Conservation (phyloP, 805 yeast species). For the Nakazawaea wyomingensis region DNA sequence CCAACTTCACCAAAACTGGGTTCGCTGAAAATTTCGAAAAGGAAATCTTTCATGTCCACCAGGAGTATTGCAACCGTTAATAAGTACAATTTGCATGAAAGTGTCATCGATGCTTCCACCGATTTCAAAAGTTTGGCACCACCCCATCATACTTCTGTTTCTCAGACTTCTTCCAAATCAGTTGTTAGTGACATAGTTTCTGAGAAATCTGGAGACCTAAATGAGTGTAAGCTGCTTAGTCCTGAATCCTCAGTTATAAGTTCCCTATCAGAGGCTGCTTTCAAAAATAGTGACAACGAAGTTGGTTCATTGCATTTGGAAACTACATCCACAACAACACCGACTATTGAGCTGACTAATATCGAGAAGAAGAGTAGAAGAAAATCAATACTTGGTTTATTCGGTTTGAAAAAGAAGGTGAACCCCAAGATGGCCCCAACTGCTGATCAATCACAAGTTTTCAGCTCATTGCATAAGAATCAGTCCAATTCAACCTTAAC, state of each 20-base stretch:
- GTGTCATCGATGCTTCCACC: background rate
- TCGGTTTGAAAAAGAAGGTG: conserved; percentile 14
- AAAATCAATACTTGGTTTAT: conserved; percentile 23
- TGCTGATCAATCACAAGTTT: background rate
- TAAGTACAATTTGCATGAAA: background rate
- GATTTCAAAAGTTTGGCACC: background rate
- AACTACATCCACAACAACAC: background rate
- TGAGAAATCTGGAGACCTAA: too few species aligned
- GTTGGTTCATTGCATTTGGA: background rate
- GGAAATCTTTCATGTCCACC: background rate
- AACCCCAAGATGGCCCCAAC: background rate
- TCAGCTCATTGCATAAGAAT: background rate
- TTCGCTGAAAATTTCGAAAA: too few species aligned
- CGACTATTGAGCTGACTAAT: background rate
- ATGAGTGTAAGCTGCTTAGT: too few species aligned
- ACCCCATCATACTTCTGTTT: background rate
- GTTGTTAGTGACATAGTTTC: too few species aligned
- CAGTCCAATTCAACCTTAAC: conserved; percentile 4
- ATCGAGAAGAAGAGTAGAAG: conserved; percentile 16
- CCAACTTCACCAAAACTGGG: background rate
- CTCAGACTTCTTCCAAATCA: too few species aligned
- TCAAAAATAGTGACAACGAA: too few species aligned
- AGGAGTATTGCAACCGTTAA: background rate
- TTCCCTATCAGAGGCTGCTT: too few species aligned
- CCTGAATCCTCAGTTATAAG: too few species aligned